These are phyloP conservation scores for Geotrichum citri-aurantii DNA, from an alignment of 1,139 yeast genomes.

Conservation along the genomic window DNA sequence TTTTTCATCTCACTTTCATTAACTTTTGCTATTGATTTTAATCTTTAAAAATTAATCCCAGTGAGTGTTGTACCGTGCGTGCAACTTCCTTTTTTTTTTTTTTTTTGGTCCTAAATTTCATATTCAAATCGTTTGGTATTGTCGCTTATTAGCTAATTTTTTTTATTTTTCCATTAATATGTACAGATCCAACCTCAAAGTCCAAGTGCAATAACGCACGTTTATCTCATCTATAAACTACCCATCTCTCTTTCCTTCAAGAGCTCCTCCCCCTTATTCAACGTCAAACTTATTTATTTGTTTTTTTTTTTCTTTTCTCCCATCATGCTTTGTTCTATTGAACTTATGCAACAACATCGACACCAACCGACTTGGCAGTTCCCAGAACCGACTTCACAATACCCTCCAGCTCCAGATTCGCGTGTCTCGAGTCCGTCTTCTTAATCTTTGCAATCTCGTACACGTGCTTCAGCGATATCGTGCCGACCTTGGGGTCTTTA, in stretches of 20 bases:
- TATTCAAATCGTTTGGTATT: not conserved
- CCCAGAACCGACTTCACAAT: constrained; percentile 79
- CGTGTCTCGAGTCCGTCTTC: constrained; percentile 78
- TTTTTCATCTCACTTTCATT: not conserved
- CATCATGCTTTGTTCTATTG: not conserved
- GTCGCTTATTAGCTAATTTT: not conserved
- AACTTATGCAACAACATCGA: constrained; percentile 62
- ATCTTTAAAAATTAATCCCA: not conserved
- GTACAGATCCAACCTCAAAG: not conserved
- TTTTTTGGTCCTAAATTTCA: not conserved
- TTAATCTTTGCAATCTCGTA: constrained; percentile 94
- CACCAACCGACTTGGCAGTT: constrained; percentile 84
- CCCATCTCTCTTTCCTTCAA: not conserved
- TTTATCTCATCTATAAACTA: not conserved
- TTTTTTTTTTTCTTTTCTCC: not conserved
- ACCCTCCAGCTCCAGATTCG: constrained; percentile 61
- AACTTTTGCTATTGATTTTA: too few species aligned
- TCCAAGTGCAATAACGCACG: not conserved
- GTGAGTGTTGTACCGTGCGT: too few species aligned
- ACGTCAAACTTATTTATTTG: not conserved
- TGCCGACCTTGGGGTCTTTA: constrained; percentile 58
- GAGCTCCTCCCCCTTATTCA: not conserved
- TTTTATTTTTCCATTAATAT: not conserved
- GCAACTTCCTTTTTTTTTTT: too few species aligned
- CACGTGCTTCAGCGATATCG: constrained; percentile 76